Percentiles rank a stretch among this genome's conserved stretches.
These are phyloP conservation scores for Hemileia vastatrix DNA, from an alignment of 1,284 basidiomycete genomes.

Conservation along the genomic window DNA sequence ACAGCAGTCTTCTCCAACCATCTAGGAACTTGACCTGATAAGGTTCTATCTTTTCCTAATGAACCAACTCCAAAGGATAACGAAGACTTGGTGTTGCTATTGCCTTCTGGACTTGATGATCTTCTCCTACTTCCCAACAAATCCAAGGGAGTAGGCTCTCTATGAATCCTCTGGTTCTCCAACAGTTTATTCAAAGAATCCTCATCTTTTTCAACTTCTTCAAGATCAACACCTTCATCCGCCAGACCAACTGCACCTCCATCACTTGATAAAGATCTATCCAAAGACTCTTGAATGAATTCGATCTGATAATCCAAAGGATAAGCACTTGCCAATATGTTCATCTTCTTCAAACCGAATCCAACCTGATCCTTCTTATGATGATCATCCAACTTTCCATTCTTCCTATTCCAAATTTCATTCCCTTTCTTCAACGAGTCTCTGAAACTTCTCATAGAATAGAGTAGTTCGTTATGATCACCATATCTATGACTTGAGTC, in stretches of 20 bases:
- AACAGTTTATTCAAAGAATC: too few species aligned
- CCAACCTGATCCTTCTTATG: background rate
- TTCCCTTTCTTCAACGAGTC: conserved; percentile 14
- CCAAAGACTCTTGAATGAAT: background rate
- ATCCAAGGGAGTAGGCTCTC: background rate
- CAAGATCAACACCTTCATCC: background rate
- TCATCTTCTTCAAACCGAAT: conserved; percentile 24
- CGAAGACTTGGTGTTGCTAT: background rate
- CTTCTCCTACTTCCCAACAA: background rate
- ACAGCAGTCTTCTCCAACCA: background rate
- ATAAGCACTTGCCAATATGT: conserved; percentile 29
- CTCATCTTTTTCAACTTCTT: background rate
- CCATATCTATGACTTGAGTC: conserved; percentile 27
- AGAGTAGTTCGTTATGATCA: conserved; percentile 30
- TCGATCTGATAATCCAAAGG: conserved; percentile 12
- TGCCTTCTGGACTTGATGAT: background rate
- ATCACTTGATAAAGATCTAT: background rate
- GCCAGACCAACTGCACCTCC: background rate
- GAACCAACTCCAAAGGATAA: background rate
- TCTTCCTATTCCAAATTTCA: background rate
- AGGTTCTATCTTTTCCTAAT: background rate
- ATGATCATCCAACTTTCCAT: background rate
- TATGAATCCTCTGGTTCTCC: background rate
- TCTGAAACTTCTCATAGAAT: conserved; percentile 25
- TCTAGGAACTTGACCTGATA: background rate